Conservation (phyloP, 2,329 filamentous ascomycete genomes). For the Aspergillus pseudoterreus region DNA sequence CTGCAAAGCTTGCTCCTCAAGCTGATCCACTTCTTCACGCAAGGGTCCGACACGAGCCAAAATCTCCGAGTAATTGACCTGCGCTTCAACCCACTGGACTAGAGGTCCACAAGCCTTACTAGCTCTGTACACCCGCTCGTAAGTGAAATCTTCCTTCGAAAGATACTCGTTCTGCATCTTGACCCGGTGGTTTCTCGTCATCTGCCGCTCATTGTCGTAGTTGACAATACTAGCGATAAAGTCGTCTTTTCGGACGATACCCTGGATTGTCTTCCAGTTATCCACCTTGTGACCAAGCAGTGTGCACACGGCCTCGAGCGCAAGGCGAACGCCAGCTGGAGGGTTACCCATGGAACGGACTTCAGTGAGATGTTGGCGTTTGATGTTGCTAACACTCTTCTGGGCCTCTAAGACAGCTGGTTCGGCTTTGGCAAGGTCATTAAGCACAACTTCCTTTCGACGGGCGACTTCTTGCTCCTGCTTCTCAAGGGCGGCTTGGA, state of each 20-base stretch:
- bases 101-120: slow-evolving; percentile 95
- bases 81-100: slow-evolving; percentile 94
- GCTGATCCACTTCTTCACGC: slow-evolving; percentile 78
- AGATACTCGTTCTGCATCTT: slow-evolving; percentile 94
- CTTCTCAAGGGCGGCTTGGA: slow-evolving; percentile 80
- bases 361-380: slow-evolving; percentile 93
- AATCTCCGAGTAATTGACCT: slow-evolving; percentile 97
- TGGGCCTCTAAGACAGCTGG: slow-evolving; percentile 90
- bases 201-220: slow-evolving; percentile 92
- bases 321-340: slow-evolving; percentile 82
- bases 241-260: slow-evolving; percentile 83
- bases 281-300: slow-evolving; percentile 84
- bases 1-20: slow-evolving; percentile 84
- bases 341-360: slow-evolving; percentile 95
- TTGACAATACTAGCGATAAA: slow-evolving; percentile 98
- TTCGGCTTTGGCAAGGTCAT: slow-evolving; percentile 85
- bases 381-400: slow-evolving; percentile 97
- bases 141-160: slow-evolving; percentile 91
- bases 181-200: slow-evolving; percentile 75
- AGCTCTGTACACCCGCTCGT: slow-evolving; percentile 91
- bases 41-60: slow-evolving; percentile 89
- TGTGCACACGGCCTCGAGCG: slow-evolving; percentile 94
- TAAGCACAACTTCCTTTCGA: slow-evolving; percentile 77
- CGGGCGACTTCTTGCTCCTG: slow-evolving; percentile 84
- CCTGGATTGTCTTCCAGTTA: slow-evolving; percentile 89